Conservation (phyloP, 495 filamentous ascomycete genomes). For the Aspergillus sclerotiicarbonarius region DNA sequence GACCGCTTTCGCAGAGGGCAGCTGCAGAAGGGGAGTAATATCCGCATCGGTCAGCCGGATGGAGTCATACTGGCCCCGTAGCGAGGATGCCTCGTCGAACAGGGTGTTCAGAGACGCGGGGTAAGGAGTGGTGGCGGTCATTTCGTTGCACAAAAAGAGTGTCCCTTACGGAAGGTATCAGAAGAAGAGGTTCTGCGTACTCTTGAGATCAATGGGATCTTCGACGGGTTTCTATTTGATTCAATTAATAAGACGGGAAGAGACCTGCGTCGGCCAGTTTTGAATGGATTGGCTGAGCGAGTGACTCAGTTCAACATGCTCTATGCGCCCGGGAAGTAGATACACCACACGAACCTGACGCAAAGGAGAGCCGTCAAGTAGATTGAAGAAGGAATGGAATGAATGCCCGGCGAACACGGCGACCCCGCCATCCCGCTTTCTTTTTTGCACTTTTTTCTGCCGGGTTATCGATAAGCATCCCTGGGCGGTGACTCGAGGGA, state of each 20-base stretch:
- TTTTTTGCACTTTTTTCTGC: slow-evolving; percentile 11
- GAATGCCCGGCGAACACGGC: slow-evolving; percentile 3
- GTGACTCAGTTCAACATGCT: background rate
- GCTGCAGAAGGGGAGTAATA: slow-evolving; percentile 35
- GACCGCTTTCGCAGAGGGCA: slow-evolving; percentile 37
- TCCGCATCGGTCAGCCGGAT: slow-evolving; percentile 36
- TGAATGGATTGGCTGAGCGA: background rate
- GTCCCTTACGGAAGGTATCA: background rate
- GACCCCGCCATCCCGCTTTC: slow-evolving; percentile 15
- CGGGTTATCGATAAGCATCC: slow-evolving; percentile 22
- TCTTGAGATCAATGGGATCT: background rate
- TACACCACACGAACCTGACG: background rate
- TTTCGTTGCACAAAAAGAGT: slow-evolving; percentile 10
- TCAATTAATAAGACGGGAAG: background rate
- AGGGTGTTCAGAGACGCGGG: slow-evolving; percentile 35
- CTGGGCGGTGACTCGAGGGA: slow-evolving; percentile 4
- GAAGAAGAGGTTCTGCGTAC: background rate
- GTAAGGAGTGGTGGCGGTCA: slow-evolving; percentile 26
- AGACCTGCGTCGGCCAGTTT: background rate
- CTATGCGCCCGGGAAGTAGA: background rate
- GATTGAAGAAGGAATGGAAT: background rate
- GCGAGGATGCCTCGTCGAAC: slow-evolving; percentile 29
- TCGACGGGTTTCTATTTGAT: background rate
- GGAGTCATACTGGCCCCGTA: slow-evolving; percentile 36
- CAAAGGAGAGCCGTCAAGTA: background rate